These are phyloP conservation scores for Ceratocystis diversiconidia DNA, from an alignment of 2,329 filamentous ascomycete genomes.

Conservation along the genomic window DNA sequence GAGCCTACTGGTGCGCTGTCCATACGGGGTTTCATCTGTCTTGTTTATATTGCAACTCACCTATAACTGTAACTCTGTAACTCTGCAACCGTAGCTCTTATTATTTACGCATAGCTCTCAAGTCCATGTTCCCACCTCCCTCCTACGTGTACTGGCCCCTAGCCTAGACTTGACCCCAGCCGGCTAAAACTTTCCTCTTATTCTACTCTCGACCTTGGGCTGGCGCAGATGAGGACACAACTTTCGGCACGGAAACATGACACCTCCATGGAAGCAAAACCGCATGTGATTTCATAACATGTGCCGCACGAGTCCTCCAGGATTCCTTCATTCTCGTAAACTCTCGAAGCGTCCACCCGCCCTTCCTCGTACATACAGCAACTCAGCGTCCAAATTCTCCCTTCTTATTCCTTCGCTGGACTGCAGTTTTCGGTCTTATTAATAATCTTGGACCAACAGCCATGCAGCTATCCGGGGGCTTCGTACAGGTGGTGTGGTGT, in stretches of 20 bases:
- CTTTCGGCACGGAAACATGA: neutral
- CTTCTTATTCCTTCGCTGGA: neutral
- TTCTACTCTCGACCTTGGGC: neutral
- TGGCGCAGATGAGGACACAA: neutral
- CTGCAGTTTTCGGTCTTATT: neutral
- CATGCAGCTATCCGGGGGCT: neutral
- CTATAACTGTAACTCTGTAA: neutral
- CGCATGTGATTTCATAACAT: neutral
- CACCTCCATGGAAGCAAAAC: neutral
- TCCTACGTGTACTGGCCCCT: too few relatives aligned
- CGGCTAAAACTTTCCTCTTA: neutral
- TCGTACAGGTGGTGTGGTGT: neutral
- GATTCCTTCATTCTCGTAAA: neutral
- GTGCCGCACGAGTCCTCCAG: neutral
- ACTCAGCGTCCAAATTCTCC: neutral
- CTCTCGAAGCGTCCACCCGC: neutral
- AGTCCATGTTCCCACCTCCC: neutral
- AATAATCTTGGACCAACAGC: neutral
- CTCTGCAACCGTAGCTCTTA: neutral
- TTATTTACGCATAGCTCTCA: neutral
- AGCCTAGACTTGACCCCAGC: too few relatives aligned
- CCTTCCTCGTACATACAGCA: constrained; percentile 2
- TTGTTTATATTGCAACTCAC: constrained; percentile 3
- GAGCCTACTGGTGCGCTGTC: neutral
- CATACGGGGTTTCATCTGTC: neutral